A percentile compares a stretch with the other conserved stretches of the same genome.
Evolutionary conservation across 768 basidiomycete genomes (phyloP).

Genomic region (Mrakia blollopis): DNA sequence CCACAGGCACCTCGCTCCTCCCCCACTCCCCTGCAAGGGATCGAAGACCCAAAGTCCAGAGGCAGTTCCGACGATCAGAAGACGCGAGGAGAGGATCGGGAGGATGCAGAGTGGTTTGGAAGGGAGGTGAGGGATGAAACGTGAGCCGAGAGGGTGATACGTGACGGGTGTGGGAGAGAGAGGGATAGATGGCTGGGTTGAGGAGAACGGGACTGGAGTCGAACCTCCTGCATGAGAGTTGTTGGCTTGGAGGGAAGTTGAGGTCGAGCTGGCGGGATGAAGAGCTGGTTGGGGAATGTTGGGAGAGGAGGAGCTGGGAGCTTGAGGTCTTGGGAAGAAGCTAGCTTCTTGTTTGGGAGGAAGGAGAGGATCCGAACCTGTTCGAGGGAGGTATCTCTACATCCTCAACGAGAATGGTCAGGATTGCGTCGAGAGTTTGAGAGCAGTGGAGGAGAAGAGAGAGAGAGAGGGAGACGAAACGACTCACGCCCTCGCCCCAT

Average conservation of each 20-base stretch:
- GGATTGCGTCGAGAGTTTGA: neutral
- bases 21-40: neutral
- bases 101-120: conserved; percentile 16
- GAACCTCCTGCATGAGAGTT: conserved; percentile 5
- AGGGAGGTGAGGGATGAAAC: conserved; percentile 26
- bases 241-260: conserved; percentile 2
- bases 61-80: conserved; percentile 12
- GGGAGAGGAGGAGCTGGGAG: neutral
- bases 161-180: conserved; percentile 6
- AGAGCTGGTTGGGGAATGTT: neutral
- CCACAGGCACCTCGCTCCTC: conserved; percentile 9
- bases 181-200: neutral
- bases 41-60: conserved; percentile 11
- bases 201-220: neutral
- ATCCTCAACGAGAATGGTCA: neutral
- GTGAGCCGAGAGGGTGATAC: conserved; percentile 21
- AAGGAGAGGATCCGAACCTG: conserved; percentile 12
- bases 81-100: neutral
- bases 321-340: conserved; percentile 8
- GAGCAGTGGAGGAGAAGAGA: neutral
- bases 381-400: conserved; percentile 4
- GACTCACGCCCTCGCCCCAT: conserved; percentile 23
- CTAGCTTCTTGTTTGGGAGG: neutral
- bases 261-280: neutral
- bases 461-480: neutral